Evolutionary conservation across 352 stramenopile species (phyloP), one percentile per base, ranked within the genome.

Genomic region (Pythium plurisporium): DNA sequence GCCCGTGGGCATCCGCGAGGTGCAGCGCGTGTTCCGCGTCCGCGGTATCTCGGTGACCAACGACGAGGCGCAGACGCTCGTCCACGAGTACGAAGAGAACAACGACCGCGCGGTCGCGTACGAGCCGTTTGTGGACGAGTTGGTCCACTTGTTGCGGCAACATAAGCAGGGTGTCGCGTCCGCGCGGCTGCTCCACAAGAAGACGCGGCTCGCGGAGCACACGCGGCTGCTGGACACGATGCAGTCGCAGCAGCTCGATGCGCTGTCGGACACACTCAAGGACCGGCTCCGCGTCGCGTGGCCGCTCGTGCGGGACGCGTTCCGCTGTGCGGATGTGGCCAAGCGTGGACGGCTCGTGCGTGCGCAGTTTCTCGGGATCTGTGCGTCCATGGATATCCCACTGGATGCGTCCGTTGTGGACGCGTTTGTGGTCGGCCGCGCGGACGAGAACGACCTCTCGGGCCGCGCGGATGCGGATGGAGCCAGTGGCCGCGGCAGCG

Each of bases 61-160:
- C 5, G 73, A 82, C 38, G 78, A 87, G 25, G 81, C 76, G 19
- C 77, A 84, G 57, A 69, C 67, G 34, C 63, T 91, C 31, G 64
- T 79, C 4, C 74, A 86, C 46, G 81, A 91, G 47, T 91, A 83
- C 59, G 81, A 91, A 25, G 81, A 91, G 66, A 91, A 82, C 67
- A 91, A 88, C 65, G 81, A 91, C 53, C 61, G 55, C 25, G 62
- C 57, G 14, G 55, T 89, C 12, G 52, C 51, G 25, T 91, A 91
- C 70, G 69, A 69, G 41, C 58, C 62, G 7, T 91, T 91, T 37
- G 74, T 91, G 25, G 69, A 82, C 38, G 73, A 88, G 19, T 53
- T 91, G 26, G 74, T 74, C 43, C 69, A 76, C 27, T 67, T 80
- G 3, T 38, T 85, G 11, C 70, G 74, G 10, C 73, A 76, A 12